Percentiles rank a stretch among this genome's conserved stretches.
Evolutionary conservation across 139 green algal genomes (phyloP).

Genomic region (Tetraselmis chui): DNA sequence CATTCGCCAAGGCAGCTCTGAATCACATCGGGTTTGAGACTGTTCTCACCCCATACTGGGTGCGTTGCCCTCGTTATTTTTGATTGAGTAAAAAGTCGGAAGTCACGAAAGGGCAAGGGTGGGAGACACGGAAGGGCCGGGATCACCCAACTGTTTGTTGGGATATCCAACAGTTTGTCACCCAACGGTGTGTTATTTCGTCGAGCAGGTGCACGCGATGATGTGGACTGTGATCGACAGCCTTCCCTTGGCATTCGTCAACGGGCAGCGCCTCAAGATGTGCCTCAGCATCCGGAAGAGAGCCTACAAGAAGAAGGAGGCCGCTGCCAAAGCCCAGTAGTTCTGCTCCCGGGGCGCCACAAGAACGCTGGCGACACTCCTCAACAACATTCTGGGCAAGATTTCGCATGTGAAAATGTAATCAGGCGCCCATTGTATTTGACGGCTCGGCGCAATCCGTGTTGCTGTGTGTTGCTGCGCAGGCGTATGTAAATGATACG

Average conservation of each 20-base stretch:
- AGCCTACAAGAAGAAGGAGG: conserved; percentile 28
- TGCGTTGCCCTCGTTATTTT: neutral
- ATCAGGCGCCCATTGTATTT: no score
- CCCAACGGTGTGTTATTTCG: neutral
- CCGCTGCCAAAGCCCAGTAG: neutral
- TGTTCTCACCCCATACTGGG: conserved; percentile 53
- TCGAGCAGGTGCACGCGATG: conserved; percentile 35
- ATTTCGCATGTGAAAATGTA: no score
- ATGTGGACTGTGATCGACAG: conserved; percentile 29
- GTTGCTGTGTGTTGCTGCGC: no score
- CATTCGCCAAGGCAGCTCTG: conserved; percentile 38
- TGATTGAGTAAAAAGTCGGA: no score
- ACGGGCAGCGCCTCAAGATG: conserved; percentile 42
- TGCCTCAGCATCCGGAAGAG: conserved; percentile 26
- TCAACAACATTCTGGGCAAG: no score
- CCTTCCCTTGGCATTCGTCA: conserved; percentile 28
- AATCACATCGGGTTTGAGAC: conserved; percentile 48
- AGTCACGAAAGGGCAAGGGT: no score
- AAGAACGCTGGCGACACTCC: no score
- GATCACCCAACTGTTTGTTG: neutral
- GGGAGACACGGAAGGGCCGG: no score
- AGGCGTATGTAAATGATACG: no score
- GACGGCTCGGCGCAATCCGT: no score
- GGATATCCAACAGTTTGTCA: neutral
- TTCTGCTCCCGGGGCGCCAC: no score